These are phyloP conservation scores for Solanum piurae DNA, from an alignment of 257 asterid species.

Conservation along the genomic window DNA sequence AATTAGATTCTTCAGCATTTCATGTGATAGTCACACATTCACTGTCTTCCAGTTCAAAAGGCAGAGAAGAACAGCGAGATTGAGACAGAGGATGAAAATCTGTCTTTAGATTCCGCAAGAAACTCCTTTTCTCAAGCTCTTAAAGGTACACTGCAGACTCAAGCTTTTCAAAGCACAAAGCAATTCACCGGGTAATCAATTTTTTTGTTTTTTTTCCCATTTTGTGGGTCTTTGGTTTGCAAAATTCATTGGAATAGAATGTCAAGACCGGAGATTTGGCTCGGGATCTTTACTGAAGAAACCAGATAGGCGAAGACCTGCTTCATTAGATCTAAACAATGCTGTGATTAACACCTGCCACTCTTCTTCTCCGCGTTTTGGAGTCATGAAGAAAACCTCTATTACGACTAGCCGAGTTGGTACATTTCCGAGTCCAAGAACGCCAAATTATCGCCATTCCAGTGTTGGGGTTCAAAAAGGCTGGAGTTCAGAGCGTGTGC, in stretches of 20 bases:
- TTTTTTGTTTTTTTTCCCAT: not conserved
- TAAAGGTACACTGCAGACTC: conserved; percentile 42
- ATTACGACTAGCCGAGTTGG: conserved; percentile 28
- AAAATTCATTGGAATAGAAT: conserved; percentile 38
- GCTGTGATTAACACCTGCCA: conserved; percentile 20
- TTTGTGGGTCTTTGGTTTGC: not conserved
- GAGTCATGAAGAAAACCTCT: conserved; percentile 47
- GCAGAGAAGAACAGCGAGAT: conserved; percentile 55
- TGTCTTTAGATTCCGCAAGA: conserved; percentile 57
- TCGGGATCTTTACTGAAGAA: conserved; percentile 42
- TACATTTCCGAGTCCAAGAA: conserved; percentile 82
- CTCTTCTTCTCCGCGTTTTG: conserved; percentile 63
- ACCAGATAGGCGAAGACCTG: conserved; percentile 53
- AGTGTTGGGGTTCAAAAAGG: conserved; percentile 73
- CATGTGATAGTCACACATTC: conserved; percentile 9
- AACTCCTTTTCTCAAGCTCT: conserved; percentile 89
- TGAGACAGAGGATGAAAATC: conserved; percentile 65
- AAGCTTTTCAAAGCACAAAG: not conserved
- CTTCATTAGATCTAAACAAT: conserved; percentile 67
- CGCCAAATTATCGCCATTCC: conserved; percentile 62
- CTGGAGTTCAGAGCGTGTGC: conserved; percentile 93
- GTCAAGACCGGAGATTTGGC: conserved; percentile 66
- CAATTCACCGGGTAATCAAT: not conserved
- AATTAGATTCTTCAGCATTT: conserved; percentile 4
- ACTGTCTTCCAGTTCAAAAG: conserved; percentile 31